A percentile compares a stretch with the other conserved stretches of the same genome.
These are phyloP conservation scores for Chaetomiaceae sp. DNA, from an alignment of 2,329 filamentous ascomycete genomes.

Conservation along the genomic window DNA sequence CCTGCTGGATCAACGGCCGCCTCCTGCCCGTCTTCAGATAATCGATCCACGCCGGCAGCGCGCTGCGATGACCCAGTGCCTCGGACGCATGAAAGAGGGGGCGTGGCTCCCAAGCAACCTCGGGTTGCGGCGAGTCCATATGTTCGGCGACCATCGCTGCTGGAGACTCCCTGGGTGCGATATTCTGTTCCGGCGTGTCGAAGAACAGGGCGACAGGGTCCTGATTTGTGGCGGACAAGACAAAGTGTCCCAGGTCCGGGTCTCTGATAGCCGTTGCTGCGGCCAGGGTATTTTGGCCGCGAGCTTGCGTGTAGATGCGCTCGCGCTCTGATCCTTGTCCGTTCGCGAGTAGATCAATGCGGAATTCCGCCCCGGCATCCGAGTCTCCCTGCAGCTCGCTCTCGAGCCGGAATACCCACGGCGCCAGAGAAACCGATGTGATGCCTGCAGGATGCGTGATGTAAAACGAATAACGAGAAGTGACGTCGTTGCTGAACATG, in stretches of 20 bases:
- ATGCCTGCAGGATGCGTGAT: constrained; percentile 59
- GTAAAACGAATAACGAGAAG: constrained; percentile 60
- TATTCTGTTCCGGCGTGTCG: constrained; percentile 52
- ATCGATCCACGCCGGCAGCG: constrained; percentile 42
- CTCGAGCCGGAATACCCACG: constrained; percentile 62
- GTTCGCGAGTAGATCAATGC: constrained; percentile 56
- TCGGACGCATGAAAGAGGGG: constrained; percentile 62
- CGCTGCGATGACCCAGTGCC: constrained; percentile 54
- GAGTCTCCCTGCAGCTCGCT: constrained; percentile 54
- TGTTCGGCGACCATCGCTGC: constrained; percentile 40
- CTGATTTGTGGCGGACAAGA: constrained; percentile 56
- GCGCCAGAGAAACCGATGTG: constrained; percentile 54
- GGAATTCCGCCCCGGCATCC: constrained; percentile 56
- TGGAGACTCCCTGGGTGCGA: constrained; percentile 36
- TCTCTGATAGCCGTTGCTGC: constrained; percentile 53
- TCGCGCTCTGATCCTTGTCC: constrained; percentile 54
- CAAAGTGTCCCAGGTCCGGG: constrained; percentile 60
- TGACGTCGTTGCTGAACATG: constrained; percentile 57
- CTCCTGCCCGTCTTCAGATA: constrained; percentile 43
- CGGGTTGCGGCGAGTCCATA: constrained; percentile 38
- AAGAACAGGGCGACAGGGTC: constrained; percentile 57
- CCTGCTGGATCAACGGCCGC: constrained; percentile 54
- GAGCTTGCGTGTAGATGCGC: constrained; percentile 52
- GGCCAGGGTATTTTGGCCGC: constrained; percentile 47
- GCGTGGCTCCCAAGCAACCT: constrained; percentile 58